These are phyloP conservation scores for Coccomyxa sp. DNA, from an alignment of 139 green algal genomes.

Conservation along the genomic window DNA sequence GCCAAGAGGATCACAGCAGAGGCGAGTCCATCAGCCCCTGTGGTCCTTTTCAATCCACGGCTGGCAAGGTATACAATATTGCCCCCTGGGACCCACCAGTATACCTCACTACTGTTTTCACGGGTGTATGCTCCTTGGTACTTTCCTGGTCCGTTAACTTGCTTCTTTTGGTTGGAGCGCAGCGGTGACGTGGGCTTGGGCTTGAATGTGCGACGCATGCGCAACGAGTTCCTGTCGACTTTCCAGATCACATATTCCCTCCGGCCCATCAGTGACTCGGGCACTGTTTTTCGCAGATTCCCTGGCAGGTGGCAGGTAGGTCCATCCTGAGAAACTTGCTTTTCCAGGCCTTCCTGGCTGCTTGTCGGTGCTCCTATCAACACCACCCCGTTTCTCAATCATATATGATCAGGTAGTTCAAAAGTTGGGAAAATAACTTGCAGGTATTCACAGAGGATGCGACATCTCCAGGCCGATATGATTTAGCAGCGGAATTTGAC, in stretches of 20 bases:
- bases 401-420: too few relatives aligned
- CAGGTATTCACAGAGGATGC: constrained; percentile 63
- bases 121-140: not conserved
- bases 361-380: not conserved
- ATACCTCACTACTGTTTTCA: not conserved
- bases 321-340: not conserved
- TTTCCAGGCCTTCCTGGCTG: not conserved
- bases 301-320: constrained; percentile 73
- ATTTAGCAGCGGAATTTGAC: not conserved
- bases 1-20: not conserved
- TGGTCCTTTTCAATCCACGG: constrained; percentile 92
- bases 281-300: constrained; percentile 63
- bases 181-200: constrained; percentile 93
- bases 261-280: constrained; percentile 66
- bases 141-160: not conserved
- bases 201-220: constrained; percentile 82
- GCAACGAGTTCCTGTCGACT: constrained; percentile 65
- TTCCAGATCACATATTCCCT: constrained; percentile 87
- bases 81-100: not conserved
- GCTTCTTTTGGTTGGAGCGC: not conserved
- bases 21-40: not conserved
- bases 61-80: constrained; percentile 50
- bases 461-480: not conserved
- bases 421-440: constrained; percentile 27
- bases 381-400: too few relatives aligned